Evolutionary conservation across 371 early-diverging fungal species (phyloP).

Genomic region (Vairimorpha necatrix): DNA sequence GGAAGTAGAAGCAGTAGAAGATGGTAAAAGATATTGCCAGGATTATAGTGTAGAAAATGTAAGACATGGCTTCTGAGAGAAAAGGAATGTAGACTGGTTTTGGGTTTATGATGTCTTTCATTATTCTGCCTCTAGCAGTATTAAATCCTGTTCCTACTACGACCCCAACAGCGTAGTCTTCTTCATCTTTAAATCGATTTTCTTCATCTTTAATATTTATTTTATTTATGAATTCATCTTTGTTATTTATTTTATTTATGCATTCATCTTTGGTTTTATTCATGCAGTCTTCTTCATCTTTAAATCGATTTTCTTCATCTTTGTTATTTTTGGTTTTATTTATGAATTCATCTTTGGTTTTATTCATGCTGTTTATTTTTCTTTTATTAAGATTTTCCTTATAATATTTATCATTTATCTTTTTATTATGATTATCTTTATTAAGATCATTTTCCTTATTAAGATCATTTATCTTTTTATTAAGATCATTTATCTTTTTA

Average conservation of each 20-base stretch:
- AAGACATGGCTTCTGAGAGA: slow-evolving; percentile 73
- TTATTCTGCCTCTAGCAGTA: slow-evolving; percentile 84
- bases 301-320: too few species aligned
- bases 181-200: slow-evolving; percentile 67
- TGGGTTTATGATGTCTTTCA: slow-evolving; percentile 86
- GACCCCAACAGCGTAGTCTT: slow-evolving; percentile 69
- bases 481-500: too few species aligned
- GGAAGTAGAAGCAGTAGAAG: slow-evolving; percentile 2
- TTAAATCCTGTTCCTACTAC: slow-evolving; percentile 88
- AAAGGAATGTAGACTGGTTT: slow-evolving; percentile 84
- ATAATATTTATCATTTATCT: background rate
- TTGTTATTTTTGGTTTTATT: slow-evolving; percentile 71
- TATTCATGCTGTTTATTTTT: slow-evolving; percentile 68
- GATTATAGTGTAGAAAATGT: slow-evolving; percentile 18
- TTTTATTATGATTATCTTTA: background rate
- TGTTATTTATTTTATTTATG: too few species aligned
- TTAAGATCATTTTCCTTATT: too few species aligned
- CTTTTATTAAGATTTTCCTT: too few species aligned
- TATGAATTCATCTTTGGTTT: slow-evolving; percentile 76
- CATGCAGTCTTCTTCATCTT: slow-evolving; percentile 66
- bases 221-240: slow-evolving; percentile 68
- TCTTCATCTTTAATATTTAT: slow-evolving; percentile 68
- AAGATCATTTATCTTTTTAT: too few species aligned
- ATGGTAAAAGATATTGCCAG: slow-evolving; percentile 65
- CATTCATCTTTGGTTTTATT: slow-evolving; percentile 76